phyloP scores from a whole-genome alignment of 2,329 filamentous ascomycete species.

The Sporothrix protearum region DNA sequence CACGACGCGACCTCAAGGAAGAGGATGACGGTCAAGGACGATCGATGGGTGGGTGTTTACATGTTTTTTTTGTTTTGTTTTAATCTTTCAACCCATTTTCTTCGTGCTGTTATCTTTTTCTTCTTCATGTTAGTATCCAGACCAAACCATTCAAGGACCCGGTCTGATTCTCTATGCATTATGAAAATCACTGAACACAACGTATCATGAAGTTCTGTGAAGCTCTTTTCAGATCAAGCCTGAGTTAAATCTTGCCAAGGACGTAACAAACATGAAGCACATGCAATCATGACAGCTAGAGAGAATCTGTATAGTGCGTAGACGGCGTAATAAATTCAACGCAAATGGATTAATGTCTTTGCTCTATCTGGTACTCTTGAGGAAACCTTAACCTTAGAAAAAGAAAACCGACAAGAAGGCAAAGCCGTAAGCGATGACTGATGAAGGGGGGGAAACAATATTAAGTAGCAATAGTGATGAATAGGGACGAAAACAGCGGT shows the following conservation, averaged over 20 bases:
- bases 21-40: neutral
- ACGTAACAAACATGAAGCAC: neutral
- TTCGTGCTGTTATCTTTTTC: neutral
- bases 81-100: neutral
- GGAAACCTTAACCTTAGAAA: neutral
- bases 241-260: too few species aligned
- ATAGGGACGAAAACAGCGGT: neutral
- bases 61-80: neutral
- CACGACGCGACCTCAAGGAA: neutral
- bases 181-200: neutral
- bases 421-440: too few species aligned
- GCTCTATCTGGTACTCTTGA: neutral
- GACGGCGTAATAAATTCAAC: constrained; percentile 16
- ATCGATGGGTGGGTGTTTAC: neutral
- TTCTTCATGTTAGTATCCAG: neutral
- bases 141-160: neutral
- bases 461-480: neutral
- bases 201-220: too few species aligned
- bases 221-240: too few species aligned
- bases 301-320: neutral
- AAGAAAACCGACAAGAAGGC: too few species aligned
- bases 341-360: neutral
- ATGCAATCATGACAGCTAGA: neutral
- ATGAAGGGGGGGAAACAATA: too few species aligned
- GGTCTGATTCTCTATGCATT: neutral